These are phyloP conservation scores for Boletus tomentosulus DNA, from an alignment of 768 basidiomycete genomes.

Conservation along the genomic window DNA sequence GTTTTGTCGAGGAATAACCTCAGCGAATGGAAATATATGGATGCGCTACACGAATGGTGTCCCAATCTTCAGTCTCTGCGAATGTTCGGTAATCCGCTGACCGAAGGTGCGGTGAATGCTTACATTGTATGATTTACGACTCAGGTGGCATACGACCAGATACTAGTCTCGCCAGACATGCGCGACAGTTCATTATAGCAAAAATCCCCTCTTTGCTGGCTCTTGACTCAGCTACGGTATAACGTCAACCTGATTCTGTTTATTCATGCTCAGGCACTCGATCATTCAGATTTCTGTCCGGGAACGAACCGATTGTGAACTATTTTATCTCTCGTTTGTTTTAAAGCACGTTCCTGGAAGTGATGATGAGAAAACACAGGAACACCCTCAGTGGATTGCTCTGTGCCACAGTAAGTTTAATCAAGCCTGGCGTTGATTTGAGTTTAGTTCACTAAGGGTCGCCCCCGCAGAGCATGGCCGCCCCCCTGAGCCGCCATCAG, in stretches of 20 bases:
- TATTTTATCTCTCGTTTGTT: conserved; percentile 75
- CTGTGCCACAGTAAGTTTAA: conserved; percentile 55
- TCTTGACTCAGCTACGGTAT: conserved; percentile 64
- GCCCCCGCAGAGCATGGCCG: conserved; percentile 51
- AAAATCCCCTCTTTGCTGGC: conserved; percentile 56
- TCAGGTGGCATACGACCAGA: conserved; percentile 26
- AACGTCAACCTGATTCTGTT: conserved; percentile 20
- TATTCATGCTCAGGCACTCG: conserved; percentile 7
- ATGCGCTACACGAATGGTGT: conserved; percentile 65
- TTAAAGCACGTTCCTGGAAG: conserved; percentile 39
- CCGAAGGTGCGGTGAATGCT: conserved; percentile 41
- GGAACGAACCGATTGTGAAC: conserved; percentile 76
- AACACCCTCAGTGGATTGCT: conserved; percentile 62
- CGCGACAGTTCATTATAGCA: conserved; percentile 63
- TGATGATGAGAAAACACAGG: conserved; percentile 40
- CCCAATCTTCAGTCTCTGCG: conserved; percentile 60
- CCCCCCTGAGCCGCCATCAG: conserved; percentile 35
- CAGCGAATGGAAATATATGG: conserved; percentile 55
- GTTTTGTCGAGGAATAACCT: conserved; percentile 62
- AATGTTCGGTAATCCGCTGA: conserved; percentile 60
- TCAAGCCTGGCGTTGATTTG: background rate
- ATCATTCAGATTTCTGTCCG: conserved; percentile 54
- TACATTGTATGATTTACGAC: conserved; percentile 1
- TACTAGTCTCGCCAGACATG: conserved; percentile 33
- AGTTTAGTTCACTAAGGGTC: background rate